Evolutionary conservation across 768 basidiomycete genomes (phyloP).

Genomic region (Candolleomyces eurysporus): DNA sequence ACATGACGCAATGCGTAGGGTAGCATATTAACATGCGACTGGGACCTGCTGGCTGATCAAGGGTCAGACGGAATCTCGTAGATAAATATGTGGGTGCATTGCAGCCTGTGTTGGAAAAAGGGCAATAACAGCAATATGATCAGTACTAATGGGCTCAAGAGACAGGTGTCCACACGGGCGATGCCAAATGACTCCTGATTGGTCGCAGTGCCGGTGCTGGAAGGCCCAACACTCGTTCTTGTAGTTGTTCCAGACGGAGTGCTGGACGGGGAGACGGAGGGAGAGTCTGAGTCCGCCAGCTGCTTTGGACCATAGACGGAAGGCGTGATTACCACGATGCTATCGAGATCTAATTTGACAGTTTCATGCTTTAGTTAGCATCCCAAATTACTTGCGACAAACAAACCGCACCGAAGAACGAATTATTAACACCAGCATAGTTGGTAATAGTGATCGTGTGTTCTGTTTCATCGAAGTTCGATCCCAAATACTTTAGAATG

Average conservation of each 20-base stretch:
- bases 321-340: constrained; percentile 41
- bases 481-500: constrained; percentile 40
- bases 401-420: constrained; percentile 39
- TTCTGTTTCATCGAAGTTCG: constrained; percentile 35
- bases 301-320: constrained; percentile 38
- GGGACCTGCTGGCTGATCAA: too few relatives aligned
- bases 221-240: background rate
- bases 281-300: constrained; percentile 19
- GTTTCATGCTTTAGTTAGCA: background rate
- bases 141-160: background rate
- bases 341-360: constrained; percentile 36
- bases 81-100: too few relatives aligned
- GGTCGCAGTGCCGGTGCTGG: background rate
- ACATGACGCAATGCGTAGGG: background rate
- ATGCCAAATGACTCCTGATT: background rate
- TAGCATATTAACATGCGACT: background rate
- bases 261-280: constrained; percentile 17
- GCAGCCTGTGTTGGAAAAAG: background rate
- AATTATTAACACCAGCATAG: constrained; percentile 38
- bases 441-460: constrained; percentile 40
- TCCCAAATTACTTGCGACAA: background rate
- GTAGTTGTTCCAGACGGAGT: background rate
- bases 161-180: too few relatives aligned
- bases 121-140: background rate
- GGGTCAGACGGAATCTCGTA: too few relatives aligned